phyloP scores from a whole-genome alignment of 2,329 filamentous ascomycete species.

The Davidsoniella neocaledoniae region DNA sequence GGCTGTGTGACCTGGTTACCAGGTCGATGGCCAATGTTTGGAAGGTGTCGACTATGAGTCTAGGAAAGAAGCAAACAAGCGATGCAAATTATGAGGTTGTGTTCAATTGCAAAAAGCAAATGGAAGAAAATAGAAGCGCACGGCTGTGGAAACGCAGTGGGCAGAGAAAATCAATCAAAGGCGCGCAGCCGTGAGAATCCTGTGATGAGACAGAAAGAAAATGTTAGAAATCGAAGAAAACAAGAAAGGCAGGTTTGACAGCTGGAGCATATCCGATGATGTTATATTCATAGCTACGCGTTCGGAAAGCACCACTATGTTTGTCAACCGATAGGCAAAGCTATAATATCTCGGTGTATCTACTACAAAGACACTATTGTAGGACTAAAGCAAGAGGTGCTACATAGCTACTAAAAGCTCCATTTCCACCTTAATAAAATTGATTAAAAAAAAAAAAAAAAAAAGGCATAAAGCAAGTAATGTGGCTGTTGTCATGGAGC shows the following conservation, averaged over 20 bases:
- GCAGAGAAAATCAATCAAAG: no score
- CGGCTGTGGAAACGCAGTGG: no score
- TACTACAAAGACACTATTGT: background rate
- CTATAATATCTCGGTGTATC: background rate
- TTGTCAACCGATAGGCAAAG: background rate
- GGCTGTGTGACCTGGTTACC: background rate
- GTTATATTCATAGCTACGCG: constrained; percentile 1
- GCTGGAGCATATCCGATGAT: background rate
- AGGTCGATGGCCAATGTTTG: background rate
- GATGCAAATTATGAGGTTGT: background rate
- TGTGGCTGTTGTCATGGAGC: constrained; percentile 7
- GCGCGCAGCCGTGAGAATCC: no score
- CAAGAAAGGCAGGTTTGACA: background rate
- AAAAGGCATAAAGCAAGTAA: no score
- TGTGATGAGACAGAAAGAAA: background rate
- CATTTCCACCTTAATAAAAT: no score
- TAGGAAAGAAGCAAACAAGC: background rate
- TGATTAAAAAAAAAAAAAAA: no score
- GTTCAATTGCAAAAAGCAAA: no score
- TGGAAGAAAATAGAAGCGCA: no score
- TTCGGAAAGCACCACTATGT: background rate
- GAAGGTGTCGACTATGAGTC: background rate
- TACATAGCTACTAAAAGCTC: no score
- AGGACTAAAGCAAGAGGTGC: constrained; percentile 3
- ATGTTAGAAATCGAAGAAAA: background rate